phyloP scores from a whole-genome alignment of 768 basidiomycete species.

The Tephrocybe sp. region DNA sequence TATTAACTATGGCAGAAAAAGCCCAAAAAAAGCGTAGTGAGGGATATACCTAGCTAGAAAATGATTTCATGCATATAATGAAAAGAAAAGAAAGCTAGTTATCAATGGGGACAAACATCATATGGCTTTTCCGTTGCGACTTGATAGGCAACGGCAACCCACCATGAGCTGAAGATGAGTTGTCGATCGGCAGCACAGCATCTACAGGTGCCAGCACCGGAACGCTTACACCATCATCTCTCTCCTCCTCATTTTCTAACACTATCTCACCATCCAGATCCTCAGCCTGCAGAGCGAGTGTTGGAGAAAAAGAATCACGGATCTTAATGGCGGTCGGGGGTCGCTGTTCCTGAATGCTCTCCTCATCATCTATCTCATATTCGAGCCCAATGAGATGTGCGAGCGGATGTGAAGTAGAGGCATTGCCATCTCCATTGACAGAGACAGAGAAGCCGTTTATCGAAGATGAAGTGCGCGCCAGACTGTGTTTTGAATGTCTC shows the following conservation, averaged over 20 bases:
- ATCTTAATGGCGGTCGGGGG: not conserved
- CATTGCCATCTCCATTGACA: not conserved
- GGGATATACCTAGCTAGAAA: too few relatives aligned
- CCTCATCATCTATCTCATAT: not conserved
- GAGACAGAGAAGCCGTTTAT: not conserved
- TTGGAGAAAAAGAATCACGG: not conserved
- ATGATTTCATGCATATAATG: too few relatives aligned
- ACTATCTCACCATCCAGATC: not conserved
- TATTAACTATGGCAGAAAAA: too few relatives aligned
- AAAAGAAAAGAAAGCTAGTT: not conserved
- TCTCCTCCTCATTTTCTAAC: not conserved
- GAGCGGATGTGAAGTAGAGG: not conserved
- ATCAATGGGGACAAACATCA: conserved; percentile 10
- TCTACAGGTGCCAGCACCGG: not conserved
- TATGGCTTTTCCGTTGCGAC: conserved; percentile 12
- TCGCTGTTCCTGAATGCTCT: not conserved
- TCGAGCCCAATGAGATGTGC: not conserved
- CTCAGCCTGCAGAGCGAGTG: not conserved
- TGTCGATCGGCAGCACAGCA: not conserved
- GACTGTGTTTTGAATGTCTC: too few relatives aligned
- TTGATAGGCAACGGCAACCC: conserved; percentile 15
- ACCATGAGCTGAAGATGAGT: not conserved
- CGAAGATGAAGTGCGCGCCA: not conserved
- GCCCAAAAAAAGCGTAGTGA: too few relatives aligned
- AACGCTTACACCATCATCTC: not conserved